Conservation (phyloP, 2,329 filamentous ascomycete genomes). For the Exutisphaerella laricina region DNA sequence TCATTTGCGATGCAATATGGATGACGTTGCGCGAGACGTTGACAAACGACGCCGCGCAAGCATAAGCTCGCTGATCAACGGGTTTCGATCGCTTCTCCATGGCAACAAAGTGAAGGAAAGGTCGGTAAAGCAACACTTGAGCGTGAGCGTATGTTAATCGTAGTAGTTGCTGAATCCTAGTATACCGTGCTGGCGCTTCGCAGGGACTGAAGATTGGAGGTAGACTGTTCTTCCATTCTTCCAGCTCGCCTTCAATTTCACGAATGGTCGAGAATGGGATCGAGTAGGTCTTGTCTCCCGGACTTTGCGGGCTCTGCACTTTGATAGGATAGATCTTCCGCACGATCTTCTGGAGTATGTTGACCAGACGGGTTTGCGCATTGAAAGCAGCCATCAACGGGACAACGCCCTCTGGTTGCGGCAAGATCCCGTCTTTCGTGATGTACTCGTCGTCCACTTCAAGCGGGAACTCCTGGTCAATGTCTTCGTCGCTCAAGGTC, state of each 20-base stretch:
- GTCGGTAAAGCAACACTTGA: constrained; percentile 75
- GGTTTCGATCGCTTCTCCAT: constrained; percentile 46
- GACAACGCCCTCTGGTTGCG: constrained; percentile 51
- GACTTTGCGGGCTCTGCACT: constrained; percentile 34
- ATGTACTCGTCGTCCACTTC: constrained; percentile 66
- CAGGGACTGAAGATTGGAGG: constrained; percentile 75
- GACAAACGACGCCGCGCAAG: constrained; percentile 63
- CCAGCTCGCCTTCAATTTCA: constrained; percentile 59
- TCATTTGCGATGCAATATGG: constrained; percentile 73
- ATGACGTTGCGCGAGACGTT: constrained; percentile 68
- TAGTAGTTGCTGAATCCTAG: constrained; percentile 64
- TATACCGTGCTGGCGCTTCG: constrained; percentile 65
- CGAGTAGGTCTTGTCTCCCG: constrained; percentile 52
- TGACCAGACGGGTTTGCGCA: constrained; percentile 53
- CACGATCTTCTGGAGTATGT: constrained; percentile 56
- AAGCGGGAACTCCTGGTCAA: constrained; percentile 81
- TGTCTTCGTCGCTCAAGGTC: constrained; percentile 48
- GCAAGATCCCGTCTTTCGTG: constrained; percentile 43
- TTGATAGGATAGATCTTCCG: constrained; percentile 61
- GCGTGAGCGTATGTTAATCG: constrained; percentile 77
- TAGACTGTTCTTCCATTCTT: constrained; percentile 60
- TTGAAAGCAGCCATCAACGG: constrained; percentile 57
- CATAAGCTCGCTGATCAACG: constrained; percentile 72
- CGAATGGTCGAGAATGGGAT: constrained; percentile 60
- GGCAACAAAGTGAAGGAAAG: constrained; percentile 78